Conservation (phyloP, 1,139 yeast species). For the Saccharomyces hybrid region DNA sequence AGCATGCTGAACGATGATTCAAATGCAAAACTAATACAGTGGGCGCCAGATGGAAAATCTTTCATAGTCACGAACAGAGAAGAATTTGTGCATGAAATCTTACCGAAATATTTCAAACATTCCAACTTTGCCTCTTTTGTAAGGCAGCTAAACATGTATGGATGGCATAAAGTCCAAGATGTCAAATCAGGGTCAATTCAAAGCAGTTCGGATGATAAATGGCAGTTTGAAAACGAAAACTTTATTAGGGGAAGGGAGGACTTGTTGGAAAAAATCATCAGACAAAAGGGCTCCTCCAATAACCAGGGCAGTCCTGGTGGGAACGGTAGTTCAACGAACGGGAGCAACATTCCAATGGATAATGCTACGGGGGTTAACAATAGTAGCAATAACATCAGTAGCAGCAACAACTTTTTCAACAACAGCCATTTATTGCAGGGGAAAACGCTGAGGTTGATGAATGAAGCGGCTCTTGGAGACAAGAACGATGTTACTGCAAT, state of each 20-base stretch:
- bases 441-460: conserved; percentile 6
- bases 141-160: too few relatives aligned
- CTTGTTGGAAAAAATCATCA: conserved; percentile 63
- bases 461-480: conserved; percentile 13
- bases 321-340: conserved; percentile 5
- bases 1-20: conserved; percentile 80
- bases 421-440: not conserved
- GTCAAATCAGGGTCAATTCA: conserved; percentile 34
- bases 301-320: conserved; percentile 6
- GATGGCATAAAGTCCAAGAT: conserved; percentile 85
- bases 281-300: conserved; percentile 32
- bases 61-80: conserved; percentile 83
- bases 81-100: conserved; percentile 72
- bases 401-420: not conserved
- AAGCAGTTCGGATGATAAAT: conserved; percentile 33
- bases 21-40: conserved; percentile 63
- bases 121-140: conserved; percentile 92
- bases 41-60: conserved; percentile 81
- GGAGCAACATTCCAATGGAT: conserved; percentile 4
- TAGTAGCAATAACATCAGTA: conserved; percentile 1
- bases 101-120: conserved; percentile 90
- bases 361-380: conserved; percentile 9
- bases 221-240: conserved; percentile 81
- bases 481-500: conserved; percentile 47
- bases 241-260: conserved; percentile 67